Percentiles rank a stretch among this genome's conserved stretches.
These are phyloP conservation scores for Yamadazyma sp. DNA, from an alignment of 805 yeast species.

Conservation along the genomic window DNA sequence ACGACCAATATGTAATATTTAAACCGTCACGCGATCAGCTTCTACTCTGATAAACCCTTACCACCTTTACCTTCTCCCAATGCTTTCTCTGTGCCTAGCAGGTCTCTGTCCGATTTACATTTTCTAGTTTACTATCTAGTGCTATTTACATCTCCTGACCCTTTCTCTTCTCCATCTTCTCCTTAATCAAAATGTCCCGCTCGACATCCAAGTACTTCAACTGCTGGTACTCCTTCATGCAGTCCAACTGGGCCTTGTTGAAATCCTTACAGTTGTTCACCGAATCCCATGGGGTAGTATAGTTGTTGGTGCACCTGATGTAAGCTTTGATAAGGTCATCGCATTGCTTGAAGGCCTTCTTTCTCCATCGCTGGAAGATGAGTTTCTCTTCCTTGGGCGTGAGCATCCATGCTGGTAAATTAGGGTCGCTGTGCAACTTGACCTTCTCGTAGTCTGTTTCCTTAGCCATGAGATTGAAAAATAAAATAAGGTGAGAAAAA, in stretches of 20 bases:
- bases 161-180: slow-evolving; percentile 39
- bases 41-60: no score
- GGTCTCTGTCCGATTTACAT: no score
- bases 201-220: slow-evolving; percentile 68
- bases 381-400: slow-evolving; percentile 76
- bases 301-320: slow-evolving; percentile 62
- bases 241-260: slow-evolving; percentile 57
- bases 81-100: no score
- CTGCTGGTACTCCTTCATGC: slow-evolving; percentile 61
- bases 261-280: slow-evolving; percentile 64
- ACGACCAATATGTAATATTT: no score
- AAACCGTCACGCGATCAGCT: no score
- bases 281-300: slow-evolving; percentile 58
- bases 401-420: slow-evolving; percentile 71
- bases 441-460: slow-evolving; percentile 37
- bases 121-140: no score
- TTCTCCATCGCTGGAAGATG: slow-evolving; percentile 69
- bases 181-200: slow-evolving; percentile 60
- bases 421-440: slow-evolving; percentile 42
- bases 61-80: no score
- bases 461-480: slow-evolving; percentile 17
- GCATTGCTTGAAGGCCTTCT: slow-evolving; percentile 62
- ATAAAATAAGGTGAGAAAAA: background rate
- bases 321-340: slow-evolving; percentile 68
- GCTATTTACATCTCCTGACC: background rate